Evolutionary conservation across 768 basidiomycete species (phyloP).

Genomic region (Tulasnella calospora): DNA sequence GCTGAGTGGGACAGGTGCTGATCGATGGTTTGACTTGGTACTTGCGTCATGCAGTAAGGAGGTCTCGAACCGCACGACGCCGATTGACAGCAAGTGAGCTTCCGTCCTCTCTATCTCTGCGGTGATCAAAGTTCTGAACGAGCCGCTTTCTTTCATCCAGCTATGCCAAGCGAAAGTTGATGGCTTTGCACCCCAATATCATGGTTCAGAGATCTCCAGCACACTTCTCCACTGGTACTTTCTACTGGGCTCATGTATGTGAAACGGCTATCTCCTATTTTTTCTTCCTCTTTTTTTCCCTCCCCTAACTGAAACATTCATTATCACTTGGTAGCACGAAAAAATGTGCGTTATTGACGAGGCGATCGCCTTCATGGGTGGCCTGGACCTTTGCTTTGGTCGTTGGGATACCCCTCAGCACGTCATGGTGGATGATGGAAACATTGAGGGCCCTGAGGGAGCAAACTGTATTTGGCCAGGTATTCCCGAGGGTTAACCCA

Average conservation of each 20-base stretch:
- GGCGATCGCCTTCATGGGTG: conserved; percentile 97
- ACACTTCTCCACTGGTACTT: conserved; percentile 94
- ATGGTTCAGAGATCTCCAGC: conserved; percentile 96
- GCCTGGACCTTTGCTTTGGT: conserved; percentile 90
- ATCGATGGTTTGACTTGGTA: not conserved
- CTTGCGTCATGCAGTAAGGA: conserved; percentile 59
- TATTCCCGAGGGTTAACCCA: conserved; percentile 37
- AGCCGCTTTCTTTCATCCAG: conserved; percentile 36
- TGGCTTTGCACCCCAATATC: conserved; percentile 80
- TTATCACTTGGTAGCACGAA: conserved; percentile 65
- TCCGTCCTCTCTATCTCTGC: not conserved
- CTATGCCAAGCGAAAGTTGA: conserved; percentile 81
- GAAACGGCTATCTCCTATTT: not conserved
- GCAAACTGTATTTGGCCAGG: conserved; percentile 81
- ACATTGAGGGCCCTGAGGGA: conserved; percentile 48
- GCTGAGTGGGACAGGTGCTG: conserved; percentile 4
- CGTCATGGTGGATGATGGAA: conserved; percentile 74
- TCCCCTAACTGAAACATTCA: not conserved
- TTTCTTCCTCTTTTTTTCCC: not conserved
- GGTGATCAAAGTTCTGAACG: not conserved
- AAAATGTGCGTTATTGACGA: conserved; percentile 97
- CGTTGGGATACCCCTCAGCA: conserved; percentile 98
- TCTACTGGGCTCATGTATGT: conserved; percentile 96
- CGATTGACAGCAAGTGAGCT: conserved; percentile 82
- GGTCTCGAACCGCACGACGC: conserved; percentile 91